Evolutionary conservation across 306 rosid species (phyloP), one percentile per base, ranked within the genome.

Genomic region (Urtica urens): DNA sequence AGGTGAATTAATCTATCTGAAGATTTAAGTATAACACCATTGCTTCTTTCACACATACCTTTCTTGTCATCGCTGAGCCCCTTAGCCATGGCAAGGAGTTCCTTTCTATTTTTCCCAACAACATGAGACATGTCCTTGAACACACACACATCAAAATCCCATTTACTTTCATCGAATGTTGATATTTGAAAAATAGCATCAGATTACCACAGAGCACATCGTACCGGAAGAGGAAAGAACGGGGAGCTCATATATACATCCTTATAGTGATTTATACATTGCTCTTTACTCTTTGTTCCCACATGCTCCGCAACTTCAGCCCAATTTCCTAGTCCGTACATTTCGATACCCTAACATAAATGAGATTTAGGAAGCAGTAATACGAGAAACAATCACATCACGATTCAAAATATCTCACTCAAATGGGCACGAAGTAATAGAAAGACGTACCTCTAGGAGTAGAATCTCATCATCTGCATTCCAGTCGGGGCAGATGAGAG

Each of bases 311-410:
- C 99, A 72, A 92, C 85, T 71, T 92, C 99, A 49, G 93, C 20
- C 99, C 96, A 92, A 65, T 92, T 92, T 67, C 99, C 88, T 69
- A 85, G 49, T 66, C 99, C 99, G 67, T 92, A 92, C 94, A 92
- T 92, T 73, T 92, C 99, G 37, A 75, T 85, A 27, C 94, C 99
- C 96, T 85, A 51, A 59, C 60, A 58, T 41, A 48, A 46, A 55
- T 28, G 67, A 23, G n/a, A 26, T 38, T 18, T 14, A 62, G 18
- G 26, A 42, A 44, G 65, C 29, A 51, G 56, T 60, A 1, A 43
- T 52, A 43, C 55, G 17, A 49, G 28, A 1, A 46, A 31, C 31
- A 37, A 3, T 9, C n/a, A 10, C 40, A 5, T 35, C n/a, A 62
- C 35, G 21, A 38, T 16, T 25, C 33, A 45, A 23, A 46, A 40